Conservation (phyloP, 495 filamentous ascomycete species). For the Letharia columbiana region DNA sequence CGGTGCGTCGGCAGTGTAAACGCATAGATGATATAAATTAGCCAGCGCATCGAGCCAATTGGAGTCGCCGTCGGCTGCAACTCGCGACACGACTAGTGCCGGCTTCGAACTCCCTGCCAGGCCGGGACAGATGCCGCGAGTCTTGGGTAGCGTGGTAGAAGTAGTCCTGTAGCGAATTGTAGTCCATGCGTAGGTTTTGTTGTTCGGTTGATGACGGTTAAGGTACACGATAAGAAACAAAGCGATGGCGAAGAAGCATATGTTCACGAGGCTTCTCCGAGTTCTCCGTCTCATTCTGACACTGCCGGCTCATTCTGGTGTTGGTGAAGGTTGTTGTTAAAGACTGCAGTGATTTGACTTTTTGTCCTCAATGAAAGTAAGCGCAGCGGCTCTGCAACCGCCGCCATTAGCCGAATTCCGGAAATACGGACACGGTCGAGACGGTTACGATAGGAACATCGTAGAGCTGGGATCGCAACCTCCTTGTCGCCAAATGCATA, state of each 20-base stretch:
- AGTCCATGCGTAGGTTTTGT: constrained; percentile 25
- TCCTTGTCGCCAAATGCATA: too few relatives aligned
- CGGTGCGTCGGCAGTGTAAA: neutral
- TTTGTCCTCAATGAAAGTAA: too few relatives aligned
- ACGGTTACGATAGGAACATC: too few relatives aligned
- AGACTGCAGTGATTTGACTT: too few relatives aligned
- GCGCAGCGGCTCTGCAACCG: too few relatives aligned
- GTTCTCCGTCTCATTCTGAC: neutral
- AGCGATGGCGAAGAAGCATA: neutral
- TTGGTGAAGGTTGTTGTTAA: neutral
- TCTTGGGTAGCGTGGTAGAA: constrained; percentile 25
- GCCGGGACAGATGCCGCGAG: constrained; percentile 32
- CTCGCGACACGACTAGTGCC: constrained; percentile 34
- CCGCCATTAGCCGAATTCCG: too few relatives aligned
- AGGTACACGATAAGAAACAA: neutral
- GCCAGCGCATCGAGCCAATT: constrained; percentile 33
- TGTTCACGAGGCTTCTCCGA: neutral
- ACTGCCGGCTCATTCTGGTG: neutral
- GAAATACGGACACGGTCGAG: too few relatives aligned
- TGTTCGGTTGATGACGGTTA: neutral
- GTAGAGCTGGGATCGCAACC: too few relatives aligned
- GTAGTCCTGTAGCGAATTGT: constrained; percentile 33
- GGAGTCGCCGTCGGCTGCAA: constrained; percentile 32
- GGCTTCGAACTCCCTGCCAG: constrained; percentile 32
- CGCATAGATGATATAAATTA: constrained; percentile 35